Percentiles rank a stretch among this genome's conserved stretches.
Conservation (phyloP, 345 rosid species). For the Eucalyptus decipiens region DNA sequence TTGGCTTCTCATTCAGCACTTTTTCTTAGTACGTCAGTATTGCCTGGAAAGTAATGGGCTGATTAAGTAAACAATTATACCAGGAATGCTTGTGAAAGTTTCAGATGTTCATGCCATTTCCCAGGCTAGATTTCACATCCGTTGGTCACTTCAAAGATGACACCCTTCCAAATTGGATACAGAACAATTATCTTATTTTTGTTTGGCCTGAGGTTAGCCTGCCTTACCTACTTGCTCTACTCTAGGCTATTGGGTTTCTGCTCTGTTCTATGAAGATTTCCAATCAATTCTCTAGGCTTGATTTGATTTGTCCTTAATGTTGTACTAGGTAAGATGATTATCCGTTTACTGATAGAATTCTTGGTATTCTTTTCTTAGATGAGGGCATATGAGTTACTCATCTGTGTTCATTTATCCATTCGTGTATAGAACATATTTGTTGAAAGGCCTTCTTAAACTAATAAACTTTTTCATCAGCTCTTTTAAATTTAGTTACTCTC, state of each 20-base stretch:
- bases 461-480: not conserved
- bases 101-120: not conserved
- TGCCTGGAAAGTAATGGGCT: not conserved
- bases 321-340: not conserved
- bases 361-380: not conserved
- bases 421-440: too few relatives aligned
- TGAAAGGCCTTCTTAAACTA: not conserved
- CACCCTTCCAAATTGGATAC: not conserved
- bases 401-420: not conserved
- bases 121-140: not conserved
- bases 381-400: not conserved
- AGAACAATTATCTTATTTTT: not conserved
- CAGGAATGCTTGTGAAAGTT: not conserved
- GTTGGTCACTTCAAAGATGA: not conserved
- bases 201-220: not conserved
- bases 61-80: not conserved
- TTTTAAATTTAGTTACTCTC: too few relatives aligned
- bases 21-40: not conserved
- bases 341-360: not conserved
- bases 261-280: too few relatives aligned
- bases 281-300: not conserved
- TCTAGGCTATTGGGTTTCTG: too few relatives aligned
- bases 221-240: not conserved
- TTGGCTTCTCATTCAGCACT: not conserved
- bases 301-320: not conserved